Conservation (phyloP, 768 basidiomycete species). For the Amanita inopinata region DNA sequence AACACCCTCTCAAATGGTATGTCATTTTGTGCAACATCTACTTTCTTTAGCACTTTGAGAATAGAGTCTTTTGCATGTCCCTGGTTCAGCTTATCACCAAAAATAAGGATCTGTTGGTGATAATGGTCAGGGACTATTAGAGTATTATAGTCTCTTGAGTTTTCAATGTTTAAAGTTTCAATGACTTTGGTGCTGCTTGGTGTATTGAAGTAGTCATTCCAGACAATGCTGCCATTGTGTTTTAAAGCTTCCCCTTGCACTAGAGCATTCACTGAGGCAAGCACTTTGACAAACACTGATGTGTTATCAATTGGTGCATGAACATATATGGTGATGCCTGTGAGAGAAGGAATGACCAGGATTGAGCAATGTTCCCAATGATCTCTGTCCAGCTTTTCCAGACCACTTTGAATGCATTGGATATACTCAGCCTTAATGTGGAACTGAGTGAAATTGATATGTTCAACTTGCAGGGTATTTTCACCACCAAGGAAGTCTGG, state of each 20-base stretch:
- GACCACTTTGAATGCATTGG: conserved; percentile 23
- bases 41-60: conserved; percentile 28
- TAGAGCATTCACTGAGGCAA: conserved; percentile 26
- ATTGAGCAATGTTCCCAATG: conserved; percentile 23
- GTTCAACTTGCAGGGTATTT: conserved; percentile 25
- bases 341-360: conserved; percentile 12
- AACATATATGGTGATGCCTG: conserved; percentile 24
- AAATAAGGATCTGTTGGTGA: conserved; percentile 25
- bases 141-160: conserved; percentile 24
- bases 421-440: conserved; percentile 23
- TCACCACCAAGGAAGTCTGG: conserved; percentile 25
- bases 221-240: conserved; percentile 23
- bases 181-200: conserved; percentile 28
- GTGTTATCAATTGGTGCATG: conserved; percentile 24
- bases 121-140: conserved; percentile 25
- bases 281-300: conserved; percentile 24
- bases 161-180: conserved; percentile 25
- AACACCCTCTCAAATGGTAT: conserved; percentile 23
- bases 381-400: conserved; percentile 23
- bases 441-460: conserved; percentile 32
- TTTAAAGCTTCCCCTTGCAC: conserved; percentile 29
- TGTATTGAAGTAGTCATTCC: conserved; percentile 41
- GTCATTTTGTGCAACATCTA: conserved; percentile 25
- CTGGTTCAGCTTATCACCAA: conserved; percentile 26
- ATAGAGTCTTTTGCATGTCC: conserved; percentile 22